These are phyloP conservation scores for Ophiostoma sp. DNA, from an alignment of 2,329 filamentous ascomycete species.

Conservation along the genomic window DNA sequence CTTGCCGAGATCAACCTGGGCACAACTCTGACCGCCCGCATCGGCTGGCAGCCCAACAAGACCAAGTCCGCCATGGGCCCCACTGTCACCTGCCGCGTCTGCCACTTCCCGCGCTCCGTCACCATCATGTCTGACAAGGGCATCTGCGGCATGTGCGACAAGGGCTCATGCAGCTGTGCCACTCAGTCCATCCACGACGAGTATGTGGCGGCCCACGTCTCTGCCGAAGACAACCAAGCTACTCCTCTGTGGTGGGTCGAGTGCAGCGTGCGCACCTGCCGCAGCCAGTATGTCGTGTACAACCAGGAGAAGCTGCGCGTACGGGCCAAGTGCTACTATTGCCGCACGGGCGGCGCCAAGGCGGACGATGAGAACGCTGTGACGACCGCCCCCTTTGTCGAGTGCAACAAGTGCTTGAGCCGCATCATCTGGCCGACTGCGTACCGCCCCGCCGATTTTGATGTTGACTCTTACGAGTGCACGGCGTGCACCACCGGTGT, in stretches of 20 bases:
- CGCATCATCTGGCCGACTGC: conserved; percentile 49
- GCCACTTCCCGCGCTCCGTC: conserved; percentile 50
- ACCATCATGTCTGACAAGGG: conserved; percentile 47
- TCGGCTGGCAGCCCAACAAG: conserved; percentile 51
- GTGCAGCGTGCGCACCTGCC: conserved; percentile 45
- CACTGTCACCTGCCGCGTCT: conserved; percentile 43
- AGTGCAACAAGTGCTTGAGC: conserved; percentile 48
- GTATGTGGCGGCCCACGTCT: conserved; percentile 36
- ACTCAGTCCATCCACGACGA: conserved; percentile 32
- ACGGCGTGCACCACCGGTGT: conserved; percentile 42
- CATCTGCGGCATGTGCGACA: conserved; percentile 46
- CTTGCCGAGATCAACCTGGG: conserved; percentile 48
- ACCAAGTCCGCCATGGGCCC: conserved; percentile 46
- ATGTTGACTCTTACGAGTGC: conserved; percentile 42
- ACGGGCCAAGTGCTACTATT: conserved; percentile 52
- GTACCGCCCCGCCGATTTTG: conserved; percentile 43
- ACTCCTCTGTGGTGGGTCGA: conserved; percentile 49
- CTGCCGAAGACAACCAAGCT: conserved; percentile 35
- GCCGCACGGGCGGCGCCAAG: conserved; percentile 37
- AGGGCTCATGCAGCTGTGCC: conserved; percentile 28
- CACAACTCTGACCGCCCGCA: conserved; percentile 44
- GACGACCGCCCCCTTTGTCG: conserved; percentile 42
- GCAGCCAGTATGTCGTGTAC: conserved; percentile 54
- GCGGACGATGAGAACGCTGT: conserved; percentile 19
- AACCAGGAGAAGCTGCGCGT: conserved; percentile 43